Evolutionary conservation across 169 alveolate species (phyloP), one percentile per base, ranked within the genome.

Genomic region (Amoebophrya sp.): DNA sequence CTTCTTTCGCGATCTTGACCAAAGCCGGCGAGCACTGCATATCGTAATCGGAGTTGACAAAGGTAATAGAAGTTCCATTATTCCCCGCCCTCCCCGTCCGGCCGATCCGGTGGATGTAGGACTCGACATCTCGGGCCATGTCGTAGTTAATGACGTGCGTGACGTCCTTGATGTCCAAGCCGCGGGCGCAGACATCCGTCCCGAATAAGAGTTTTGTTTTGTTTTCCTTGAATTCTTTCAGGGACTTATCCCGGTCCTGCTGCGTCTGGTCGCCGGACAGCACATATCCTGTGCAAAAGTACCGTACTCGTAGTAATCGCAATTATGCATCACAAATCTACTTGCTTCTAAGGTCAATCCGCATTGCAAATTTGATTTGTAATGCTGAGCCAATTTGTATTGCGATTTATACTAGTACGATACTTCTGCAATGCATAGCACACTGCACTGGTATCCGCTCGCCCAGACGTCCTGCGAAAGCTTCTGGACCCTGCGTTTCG

Each of bases 51-150:
- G 38, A 77, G 40, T 89, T 89, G 41, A 89, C 38, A 77, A 97
- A 96, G 66, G 99, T 97, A 66, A 95, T 94, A 0, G 98, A 97
- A 7, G 97, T 96, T 10, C 99, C 99, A 77, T 95, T 95, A 35
- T 94, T 94, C 1, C 98, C 98, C 33, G 98, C 99, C 88, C 99
- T 93, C 29, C 98, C 99, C 25, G 99, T 97, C 77, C 99, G 94
- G 18, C 99, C 99, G 33, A 97, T 96, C 94, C 98, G 35, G 32
- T 0, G 66, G 66, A 89, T 66, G 47, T 89, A 89, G 66, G 35
- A 35, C 40, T 89, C 83, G 25, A 89, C 66, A 77, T 95, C 98
- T 91, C 94, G 95, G 14, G 98, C 98, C 93, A 96, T 95, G 91
- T 95, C 95, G 91, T 95, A 94, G 91, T 97, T 97, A 54, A 97